These are phyloP conservation scores for Quercus agrifolia DNA, from an alignment of 306 rosid genomes.

Conservation along the genomic window DNA sequence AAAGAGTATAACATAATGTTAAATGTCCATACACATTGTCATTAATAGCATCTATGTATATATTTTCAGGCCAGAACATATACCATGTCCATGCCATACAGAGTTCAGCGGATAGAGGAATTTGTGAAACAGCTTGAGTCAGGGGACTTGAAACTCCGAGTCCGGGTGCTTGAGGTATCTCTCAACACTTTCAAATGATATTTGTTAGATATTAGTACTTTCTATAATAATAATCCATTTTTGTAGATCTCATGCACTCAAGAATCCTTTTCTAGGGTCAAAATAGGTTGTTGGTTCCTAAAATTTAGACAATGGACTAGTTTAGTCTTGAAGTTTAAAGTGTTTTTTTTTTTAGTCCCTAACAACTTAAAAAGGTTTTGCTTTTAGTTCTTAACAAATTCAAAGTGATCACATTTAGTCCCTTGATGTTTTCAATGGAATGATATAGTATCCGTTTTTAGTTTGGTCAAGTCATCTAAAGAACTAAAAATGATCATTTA, in stretches of 20 bases:
- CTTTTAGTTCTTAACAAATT: no score
- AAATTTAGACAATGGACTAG: no score
- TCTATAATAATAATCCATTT: neutral
- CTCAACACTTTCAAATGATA: neutral
- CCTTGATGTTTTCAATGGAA: no score
- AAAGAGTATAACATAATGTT: neutral
- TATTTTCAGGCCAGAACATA: constrained; percentile 67
- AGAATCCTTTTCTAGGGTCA: neutral
- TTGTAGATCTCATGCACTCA: neutral
- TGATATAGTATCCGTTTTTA: no score
- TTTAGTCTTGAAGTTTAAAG: no score
- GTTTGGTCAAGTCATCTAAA: no score
- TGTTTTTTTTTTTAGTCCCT: no score
- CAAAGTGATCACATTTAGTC: no score
- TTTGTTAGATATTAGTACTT: neutral
- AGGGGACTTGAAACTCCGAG: constrained; percentile 91
- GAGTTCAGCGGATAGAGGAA: constrained; percentile 90
- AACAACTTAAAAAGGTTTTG: no score
- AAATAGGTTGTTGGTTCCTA: no score
- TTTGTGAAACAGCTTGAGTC: constrained; percentile 81
- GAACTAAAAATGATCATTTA: no score
- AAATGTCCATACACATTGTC: neutral
- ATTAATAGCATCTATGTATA: neutral
- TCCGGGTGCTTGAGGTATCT: constrained; percentile 87
- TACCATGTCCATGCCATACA: constrained; percentile 93